Percentiles rank a stretch among this genome's conserved stretches.
Evolutionary conservation across 2,329 filamentous ascomycete species (phyloP).

Genomic region (Hirsutella rhossiliensis): DNA sequence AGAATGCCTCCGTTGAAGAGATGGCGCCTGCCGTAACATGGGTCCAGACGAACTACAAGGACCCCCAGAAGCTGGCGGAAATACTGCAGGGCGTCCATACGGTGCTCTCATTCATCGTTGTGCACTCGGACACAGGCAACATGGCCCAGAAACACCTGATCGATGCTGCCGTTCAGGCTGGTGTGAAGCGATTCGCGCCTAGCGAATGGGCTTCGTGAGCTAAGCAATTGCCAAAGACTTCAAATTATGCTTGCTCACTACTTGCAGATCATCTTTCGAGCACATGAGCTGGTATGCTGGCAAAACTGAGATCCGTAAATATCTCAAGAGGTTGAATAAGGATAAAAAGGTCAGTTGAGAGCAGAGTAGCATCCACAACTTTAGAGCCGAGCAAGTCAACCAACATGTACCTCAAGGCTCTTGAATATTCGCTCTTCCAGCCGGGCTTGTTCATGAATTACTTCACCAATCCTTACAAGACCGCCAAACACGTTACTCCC

Average conservation of each 20-base stretch:
- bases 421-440: conserved; percentile 44
- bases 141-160: conserved; percentile 31
- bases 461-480: conserved; percentile 33
- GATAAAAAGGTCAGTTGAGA: not conserved
- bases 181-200: conserved; percentile 48
- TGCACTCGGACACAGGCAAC: conserved; percentile 17
- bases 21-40: conserved; percentile 11
- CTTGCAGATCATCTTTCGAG: not conserved
- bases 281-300: conserved; percentile 27
- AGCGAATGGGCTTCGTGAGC: conserved; percentile 41
- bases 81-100: conserved; percentile 35
- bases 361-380: not conserved
- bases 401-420: conserved; percentile 19
- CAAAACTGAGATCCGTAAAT: conserved; percentile 36
- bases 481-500: conserved; percentile 26
- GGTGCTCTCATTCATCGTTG: conserved; percentile 37
- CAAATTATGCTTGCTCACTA: not conserved
- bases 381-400: not conserved
- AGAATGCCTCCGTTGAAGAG: not conserved
- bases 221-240: not conserved
- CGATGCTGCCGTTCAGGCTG: conserved; percentile 43
- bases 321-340: conserved; percentile 25
- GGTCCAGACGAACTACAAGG: conserved; percentile 31
- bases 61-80: conserved; percentile 16
- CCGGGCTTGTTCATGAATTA: conserved; percentile 42